Evolutionary conservation across 441 rosid genomes (phyloP), one percentile per base, ranked within the genome.

Genomic region (Euphorbia celastroides): DNA sequence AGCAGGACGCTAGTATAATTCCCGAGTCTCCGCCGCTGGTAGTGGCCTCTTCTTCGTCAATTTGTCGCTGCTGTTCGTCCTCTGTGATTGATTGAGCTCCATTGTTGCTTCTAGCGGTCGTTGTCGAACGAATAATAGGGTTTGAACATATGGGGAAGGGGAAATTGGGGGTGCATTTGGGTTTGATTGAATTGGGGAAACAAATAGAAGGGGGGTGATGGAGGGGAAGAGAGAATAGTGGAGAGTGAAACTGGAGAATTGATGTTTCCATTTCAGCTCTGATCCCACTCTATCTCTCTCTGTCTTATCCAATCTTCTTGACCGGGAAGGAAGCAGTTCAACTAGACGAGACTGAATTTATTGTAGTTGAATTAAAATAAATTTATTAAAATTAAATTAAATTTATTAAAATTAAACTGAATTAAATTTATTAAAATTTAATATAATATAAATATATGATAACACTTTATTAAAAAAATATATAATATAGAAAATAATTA

Each of bases 1-100:
- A 72, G 69, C 97, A 88, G 1, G 96, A 89, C 8, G 86, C 80
- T 48, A 83, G 22, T 52, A 88, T 79, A 11, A 78, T 76, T 25
- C 66, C 61, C 1, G 79, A 79, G 62, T 79, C 71, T 20, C 75
- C 73, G 9, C 10, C 51, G 23, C 42, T 17, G 1, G 57, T 17
- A 12, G 5, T 30, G 19, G 12, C 52, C 7, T 55, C 14, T 5
- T 62, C 44, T 14, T 31, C 48, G 6, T 22, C 32, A 23, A 7
- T 13, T 13, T 30, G 34, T 12, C 26, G 55, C 23, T 44, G n/a
- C 7, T 60, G 27, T 23, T 50, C 50, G 1, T 34, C 28, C 4
- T 56, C 7, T 50, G 70, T 0, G 1, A 57, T 13, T 20, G 63
- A 28, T 27, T 26, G 62, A 56, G 41, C 31, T 30, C 32, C 27